Conservation (phyloP, 441 rosid genomes). For the Pelargonium australe region DNA sequence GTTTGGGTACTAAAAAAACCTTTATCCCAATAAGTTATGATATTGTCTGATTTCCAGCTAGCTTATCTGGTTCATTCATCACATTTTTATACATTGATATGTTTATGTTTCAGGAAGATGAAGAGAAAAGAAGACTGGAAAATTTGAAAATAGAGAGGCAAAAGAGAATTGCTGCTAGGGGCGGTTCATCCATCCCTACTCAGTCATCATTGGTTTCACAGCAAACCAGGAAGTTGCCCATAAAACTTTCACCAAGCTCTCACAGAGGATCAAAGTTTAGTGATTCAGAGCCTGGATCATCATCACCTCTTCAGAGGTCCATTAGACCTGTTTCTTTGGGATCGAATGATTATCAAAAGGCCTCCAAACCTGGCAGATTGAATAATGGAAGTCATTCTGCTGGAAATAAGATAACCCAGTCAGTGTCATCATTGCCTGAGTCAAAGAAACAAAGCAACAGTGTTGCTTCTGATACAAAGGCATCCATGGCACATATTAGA, state of each 20-base stretch:
- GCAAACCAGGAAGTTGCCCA: constrained; percentile 47
- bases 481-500: constrained; percentile 64
- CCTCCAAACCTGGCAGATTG: constrained; percentile 50
- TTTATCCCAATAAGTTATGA: constrained; percentile 2
- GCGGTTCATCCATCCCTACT: constrained; percentile 37
- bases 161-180: constrained; percentile 83
- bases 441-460: constrained; percentile 43
- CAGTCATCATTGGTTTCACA: constrained; percentile 40
- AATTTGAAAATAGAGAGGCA: constrained; percentile 82
- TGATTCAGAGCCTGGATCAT: constrained; percentile 70
- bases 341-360: constrained; percentile 42
- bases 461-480: constrained; percentile 47
- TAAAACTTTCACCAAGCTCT: constrained; percentile 63
- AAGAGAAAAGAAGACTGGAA: constrained; percentile 67
- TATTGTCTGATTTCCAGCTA: constrained; percentile 2
- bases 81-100: constrained; percentile 2
- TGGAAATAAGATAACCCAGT: constrained; percentile 52
- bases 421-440: constrained; percentile 64
- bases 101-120: constrained; percentile 60
- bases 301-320: constrained; percentile 65
- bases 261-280: constrained; percentile 71
- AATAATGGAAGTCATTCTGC: constrained; percentile 45
- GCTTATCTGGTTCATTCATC: constrained; percentile 9
- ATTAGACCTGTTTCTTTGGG: constrained; percentile 42
- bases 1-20: too few species aligned